Evolutionary conservation across 176 grass and related monocot genomes (phyloP).

Genomic region (Aegilops sharonensis): DNA sequence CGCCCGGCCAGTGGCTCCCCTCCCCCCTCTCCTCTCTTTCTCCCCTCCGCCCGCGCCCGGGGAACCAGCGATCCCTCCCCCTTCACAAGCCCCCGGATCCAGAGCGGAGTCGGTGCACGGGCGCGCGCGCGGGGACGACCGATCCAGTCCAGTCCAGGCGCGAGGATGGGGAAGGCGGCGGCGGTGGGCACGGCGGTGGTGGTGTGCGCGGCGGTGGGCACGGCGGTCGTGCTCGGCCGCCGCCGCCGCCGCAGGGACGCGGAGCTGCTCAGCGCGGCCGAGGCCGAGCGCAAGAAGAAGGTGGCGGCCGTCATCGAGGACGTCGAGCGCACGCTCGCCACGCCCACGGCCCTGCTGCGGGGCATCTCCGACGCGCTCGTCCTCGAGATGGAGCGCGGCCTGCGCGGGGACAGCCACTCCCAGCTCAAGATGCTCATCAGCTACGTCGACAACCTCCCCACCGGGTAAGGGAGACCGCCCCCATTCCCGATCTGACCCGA

Average conservation of each 20-base stretch:
- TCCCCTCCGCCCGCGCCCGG: slow-evolving; percentile 29
- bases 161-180: slow-evolving; percentile 57
- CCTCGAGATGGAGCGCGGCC: slow-evolving; percentile 82
- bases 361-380: slow-evolving; percentile 79
- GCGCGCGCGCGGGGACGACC: too few relatives aligned
- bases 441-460: slow-evolving; percentile 92
- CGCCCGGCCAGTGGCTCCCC: slow-evolving; percentile 28
- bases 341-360: slow-evolving; percentile 73
- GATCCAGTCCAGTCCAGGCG: too few relatives aligned
- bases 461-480: slow-evolving; percentile 44
- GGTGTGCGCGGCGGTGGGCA: slow-evolving; percentile 70
- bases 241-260: slow-evolving; percentile 27
- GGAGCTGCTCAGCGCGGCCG: slow-evolving; percentile 15
- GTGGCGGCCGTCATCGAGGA: slow-evolving; percentile 56
- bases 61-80: neutral
- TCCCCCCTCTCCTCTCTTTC: neutral
- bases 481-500: neutral
- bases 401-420: slow-evolving; percentile 53
- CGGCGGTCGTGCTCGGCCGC: slow-evolving; percentile 49
- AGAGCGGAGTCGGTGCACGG: neutral
- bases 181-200: slow-evolving; percentile 57
- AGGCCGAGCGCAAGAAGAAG: slow-evolving; percentile 36
- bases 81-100: slow-evolving; percentile 29
- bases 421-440: slow-evolving; percentile 87
- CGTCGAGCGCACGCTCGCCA: slow-evolving; percentile 60